Evolutionary conservation across 1,139 yeast species (phyloP).

Genomic region (Eremothecium sinecaudum): DNA sequence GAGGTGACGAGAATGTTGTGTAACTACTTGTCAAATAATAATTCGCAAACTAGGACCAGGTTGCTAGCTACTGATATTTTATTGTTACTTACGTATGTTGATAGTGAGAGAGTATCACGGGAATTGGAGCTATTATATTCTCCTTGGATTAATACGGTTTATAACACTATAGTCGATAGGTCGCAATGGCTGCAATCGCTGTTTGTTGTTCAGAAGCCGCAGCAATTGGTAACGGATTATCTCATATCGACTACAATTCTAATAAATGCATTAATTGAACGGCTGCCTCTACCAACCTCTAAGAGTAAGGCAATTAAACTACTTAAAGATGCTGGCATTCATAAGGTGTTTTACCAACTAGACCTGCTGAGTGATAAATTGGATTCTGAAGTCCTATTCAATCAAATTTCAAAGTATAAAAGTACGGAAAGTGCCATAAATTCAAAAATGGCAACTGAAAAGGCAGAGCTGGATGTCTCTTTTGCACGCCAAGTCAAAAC

Average conservation of each 20-base stretch:
- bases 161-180: conserved; percentile 3
- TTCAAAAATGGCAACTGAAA: conserved; percentile 33
- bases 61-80: conserved; percentile 20
- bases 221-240: conserved; percentile 14
- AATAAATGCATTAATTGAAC: conserved; percentile 23
- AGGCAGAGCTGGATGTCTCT: conserved; percentile 5
- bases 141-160: conserved; percentile 7
- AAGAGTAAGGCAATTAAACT: conserved; percentile 14
- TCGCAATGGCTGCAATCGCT: conserved; percentile 2
- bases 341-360: conserved; percentile 8
- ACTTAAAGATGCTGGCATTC: conserved; percentile 17
- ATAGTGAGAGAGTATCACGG: conserved; percentile 9
- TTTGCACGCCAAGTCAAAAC: conserved; percentile 17
- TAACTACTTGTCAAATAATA: conserved; percentile 9
- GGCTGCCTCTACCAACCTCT: conserved; percentile 14
- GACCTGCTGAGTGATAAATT: conserved; percentile 31
- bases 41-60: conserved; percentile 13
- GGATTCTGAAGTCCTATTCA: conserved; percentile 46
- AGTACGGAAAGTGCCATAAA: conserved; percentile 47
- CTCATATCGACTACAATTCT: conserved; percentile 19
- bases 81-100: conserved; percentile 18
- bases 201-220: conserved; percentile 10
- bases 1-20: conserved; percentile 14
- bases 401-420: conserved; percentile 49
- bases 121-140: conserved; percentile 7